phyloP scores from a whole-genome alignment of 2,329 filamentous ascomycete species.

The Epicoccum nigrum region DNA sequence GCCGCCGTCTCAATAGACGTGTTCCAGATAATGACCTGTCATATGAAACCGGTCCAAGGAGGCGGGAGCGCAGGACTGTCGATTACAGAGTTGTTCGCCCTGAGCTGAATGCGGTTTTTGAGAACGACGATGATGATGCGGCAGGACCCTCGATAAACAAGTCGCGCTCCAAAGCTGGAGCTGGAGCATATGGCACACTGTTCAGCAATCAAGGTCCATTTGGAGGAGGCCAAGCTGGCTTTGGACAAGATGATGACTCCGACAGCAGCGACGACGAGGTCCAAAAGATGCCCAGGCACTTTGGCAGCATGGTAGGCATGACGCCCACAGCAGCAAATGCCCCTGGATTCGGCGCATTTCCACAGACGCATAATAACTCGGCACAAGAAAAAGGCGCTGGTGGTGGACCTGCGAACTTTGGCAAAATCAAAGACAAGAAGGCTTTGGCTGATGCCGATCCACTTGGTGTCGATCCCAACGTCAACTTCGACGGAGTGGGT shows the following conservation, averaged over 20 bases:
- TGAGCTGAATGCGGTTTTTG: conserved; percentile 71
- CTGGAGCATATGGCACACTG: conserved; percentile 70
- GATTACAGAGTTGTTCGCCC: conserved; percentile 88
- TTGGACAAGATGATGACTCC: conserved; percentile 79
- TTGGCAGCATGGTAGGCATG: conserved; percentile 69
- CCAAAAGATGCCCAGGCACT: conserved; percentile 61
- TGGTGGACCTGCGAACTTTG: conserved; percentile 79
- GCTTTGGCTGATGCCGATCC: conserved; percentile 92
- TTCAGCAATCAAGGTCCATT: conserved; percentile 94
- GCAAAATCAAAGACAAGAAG: conserved; percentile 92
- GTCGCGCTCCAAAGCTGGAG: conserved; percentile 66
- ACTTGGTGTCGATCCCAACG: conserved; percentile 87
- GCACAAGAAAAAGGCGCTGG: conserved; percentile 56
- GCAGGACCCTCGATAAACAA: conserved; percentile 71
- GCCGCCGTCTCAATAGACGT: conserved; percentile 41
- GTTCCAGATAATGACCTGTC: conserved; percentile 52
- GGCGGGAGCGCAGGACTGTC: conserved; percentile 68
- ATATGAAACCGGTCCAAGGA: conserved; percentile 64
- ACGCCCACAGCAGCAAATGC: conserved; percentile 61
- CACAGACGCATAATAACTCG: conserved; percentile 65
- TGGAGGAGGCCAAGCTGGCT: conserved; percentile 82
- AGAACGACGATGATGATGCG: conserved; percentile 75
- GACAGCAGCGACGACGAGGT: conserved; percentile 97
- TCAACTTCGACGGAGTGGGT: conserved; percentile 93
- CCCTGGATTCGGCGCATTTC: conserved; percentile 58